Conservation (phyloP, 31 red algal genomes). For the Bonnemaisonia californica region DNA sequence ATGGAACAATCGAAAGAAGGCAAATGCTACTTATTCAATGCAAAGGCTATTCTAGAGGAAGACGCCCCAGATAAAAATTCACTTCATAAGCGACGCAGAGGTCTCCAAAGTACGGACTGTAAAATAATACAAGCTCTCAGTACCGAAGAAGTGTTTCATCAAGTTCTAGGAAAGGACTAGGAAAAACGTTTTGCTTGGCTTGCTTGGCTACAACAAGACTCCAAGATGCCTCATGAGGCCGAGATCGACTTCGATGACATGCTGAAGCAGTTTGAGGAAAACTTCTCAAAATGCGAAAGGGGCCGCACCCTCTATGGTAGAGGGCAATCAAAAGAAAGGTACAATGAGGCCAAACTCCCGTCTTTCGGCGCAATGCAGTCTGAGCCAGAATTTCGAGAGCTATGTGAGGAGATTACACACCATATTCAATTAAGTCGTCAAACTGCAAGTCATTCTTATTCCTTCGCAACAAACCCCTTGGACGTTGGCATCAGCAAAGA, state of each 20-base stretch:
- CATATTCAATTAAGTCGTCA: background rate
- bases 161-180: too few species aligned
- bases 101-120: too few species aligned
- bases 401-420: slow-evolving; percentile 18
- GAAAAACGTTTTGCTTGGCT: too few species aligned
- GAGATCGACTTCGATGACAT: slow-evolving; percentile 32
- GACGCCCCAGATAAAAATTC: too few species aligned
- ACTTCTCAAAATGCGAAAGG: slow-evolving; percentile 9
- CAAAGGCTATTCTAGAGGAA: too few species aligned
- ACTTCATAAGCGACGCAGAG: too few species aligned
- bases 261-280: slow-evolving; percentile 31
- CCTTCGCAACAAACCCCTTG: background rate
- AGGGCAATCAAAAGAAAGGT: background rate
- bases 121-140: too few species aligned
- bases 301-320: background rate
- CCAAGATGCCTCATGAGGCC: background rate
- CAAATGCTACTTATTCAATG: too few species aligned
- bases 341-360: background rate
- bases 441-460: background rate
- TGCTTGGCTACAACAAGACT: background rate
- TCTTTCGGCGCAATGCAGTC: background rate
- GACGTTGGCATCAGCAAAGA: slow-evolving; percentile 10
- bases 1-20: too few species aligned
- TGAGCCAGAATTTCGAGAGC: slow-evolving; percentile 6
- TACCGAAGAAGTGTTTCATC: too few species aligned